Percentiles rank a stretch among this genome's conserved stretches.
Evolutionary conservation across 192 early-diverging fungal genomes (phyloP).

Genomic region (Entrophospora sp.): DNA sequence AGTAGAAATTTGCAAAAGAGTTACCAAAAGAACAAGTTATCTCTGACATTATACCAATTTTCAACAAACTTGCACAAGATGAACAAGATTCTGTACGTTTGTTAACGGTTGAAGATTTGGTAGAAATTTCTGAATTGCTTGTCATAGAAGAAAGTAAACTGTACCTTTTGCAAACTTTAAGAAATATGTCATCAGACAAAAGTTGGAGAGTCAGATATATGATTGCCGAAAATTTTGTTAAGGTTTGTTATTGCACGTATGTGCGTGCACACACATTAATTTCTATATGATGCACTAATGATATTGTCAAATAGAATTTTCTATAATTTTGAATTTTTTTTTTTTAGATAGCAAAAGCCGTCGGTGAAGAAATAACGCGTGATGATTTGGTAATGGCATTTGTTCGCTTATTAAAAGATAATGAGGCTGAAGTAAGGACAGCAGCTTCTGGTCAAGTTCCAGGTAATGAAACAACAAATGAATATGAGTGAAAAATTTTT

Average conservation of each 20-base stretch:
- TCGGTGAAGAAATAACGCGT: conserved; percentile 67
- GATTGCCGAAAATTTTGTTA: conserved; percentile 97
- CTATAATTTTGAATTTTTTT: no score
- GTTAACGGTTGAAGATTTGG: conserved; percentile 84
- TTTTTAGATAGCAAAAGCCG: conserved; percentile 73
- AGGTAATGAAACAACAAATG: no score
- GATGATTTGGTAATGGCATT: conserved; percentile 84
- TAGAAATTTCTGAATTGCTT: conserved; percentile 79
- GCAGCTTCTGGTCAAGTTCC: conserved; percentile 90
- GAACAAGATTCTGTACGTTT: conserved; percentile 96
- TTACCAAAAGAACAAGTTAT: conserved; percentile 72
- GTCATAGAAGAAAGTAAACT: conserved; percentile 67
- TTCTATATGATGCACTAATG: no score
- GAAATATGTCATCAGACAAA: conserved; percentile 77
- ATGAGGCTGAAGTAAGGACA: conserved; percentile 94
- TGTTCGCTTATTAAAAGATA: conserved; percentile 85
- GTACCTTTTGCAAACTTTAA: conserved; percentile 66
- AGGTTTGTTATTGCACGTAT: conserved; percentile 41
- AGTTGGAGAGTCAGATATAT: conserved; percentile 99
- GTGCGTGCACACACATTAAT: no score
- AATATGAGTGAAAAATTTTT: background rate
- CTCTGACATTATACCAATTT: conserved; percentile 76
- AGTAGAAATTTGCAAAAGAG: conserved; percentile 67
- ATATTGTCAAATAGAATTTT: no score
- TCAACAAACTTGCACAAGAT: conserved; percentile 75